Base-by-base conservation (phyloP, 495 filamentous ascomycete genomes). In the Penicillium roqueforti region DNA sequence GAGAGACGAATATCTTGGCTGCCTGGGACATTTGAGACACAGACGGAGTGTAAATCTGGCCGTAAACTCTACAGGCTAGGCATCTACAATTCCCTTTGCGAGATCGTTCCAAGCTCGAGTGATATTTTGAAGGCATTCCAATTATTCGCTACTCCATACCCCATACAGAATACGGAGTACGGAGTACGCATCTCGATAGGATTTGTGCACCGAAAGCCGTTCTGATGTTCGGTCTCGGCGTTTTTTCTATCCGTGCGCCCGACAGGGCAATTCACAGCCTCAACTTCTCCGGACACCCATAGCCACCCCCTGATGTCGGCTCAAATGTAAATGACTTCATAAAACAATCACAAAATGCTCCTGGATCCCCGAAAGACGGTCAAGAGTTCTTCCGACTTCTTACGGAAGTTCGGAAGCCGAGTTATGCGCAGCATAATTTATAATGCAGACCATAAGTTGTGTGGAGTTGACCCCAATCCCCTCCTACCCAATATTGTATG, bases 201-300 rank as follows among this genome's bases (percentile, higher is more conserved):
- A 16, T 36, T 47, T 14, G 20, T 14, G 6, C 32, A 49, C 28
- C 29, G 46, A 22, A 29, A 36, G 45, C 25, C 6, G 13, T 26
- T 26, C 13, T 25, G 1, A 23, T 49, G 32, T 18, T 37, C 22
- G 34, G n/a, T n/a, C 7, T 6, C 25, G 9, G 44, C 28, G 16
- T 16, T n/a, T n/a, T n/a, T n/a, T n/a, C n/a, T 26, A 20, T 31
- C 13, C 45, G 28, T 6, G 5, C 29, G 31, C 29, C 45, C 32
- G 20, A 19, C 11, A 23, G 45, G 34, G 9, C 46, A 20, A 20
- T 52, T 23, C 39, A 52, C 38, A 29, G 49, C 49, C 49, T 52
- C 49, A 51, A 29, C 19, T n/a, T 31, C 18, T 26, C 25, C 18
- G 4, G 16, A 2, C 18, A 19, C 4, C 10, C 44, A 47, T 20